These are phyloP conservation scores for Colletotrichum magnum DNA, from an alignment of 2,329 filamentous ascomycete genomes.

Conservation along the genomic window DNA sequence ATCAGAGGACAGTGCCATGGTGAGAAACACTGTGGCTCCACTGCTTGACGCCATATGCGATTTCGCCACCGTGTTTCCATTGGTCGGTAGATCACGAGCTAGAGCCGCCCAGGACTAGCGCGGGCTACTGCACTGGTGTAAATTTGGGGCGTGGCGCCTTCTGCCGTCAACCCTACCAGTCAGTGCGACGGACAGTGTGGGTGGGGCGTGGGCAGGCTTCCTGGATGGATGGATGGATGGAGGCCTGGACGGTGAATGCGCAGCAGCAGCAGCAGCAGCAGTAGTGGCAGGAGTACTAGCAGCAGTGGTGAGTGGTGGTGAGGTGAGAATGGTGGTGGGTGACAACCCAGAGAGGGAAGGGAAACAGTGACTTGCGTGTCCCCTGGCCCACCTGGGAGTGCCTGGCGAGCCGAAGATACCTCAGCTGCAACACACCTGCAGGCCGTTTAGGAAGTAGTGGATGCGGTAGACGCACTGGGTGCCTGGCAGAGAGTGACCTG, in stretches of 20 bases:
- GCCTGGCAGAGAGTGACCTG: conserved; percentile 12
- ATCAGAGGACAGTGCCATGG: conserved; percentile 29
- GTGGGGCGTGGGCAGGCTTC: conserved; percentile 26
- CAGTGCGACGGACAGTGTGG: conserved; percentile 36
- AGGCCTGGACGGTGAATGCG: conserved; percentile 22
- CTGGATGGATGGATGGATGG: conserved; percentile 19
- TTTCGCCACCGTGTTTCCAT: conserved; percentile 40
- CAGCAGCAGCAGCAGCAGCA: conserved; percentile 9
- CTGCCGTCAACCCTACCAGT: conserved; percentile 37
- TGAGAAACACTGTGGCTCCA: conserved; percentile 26
- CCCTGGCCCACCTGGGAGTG: conserved; percentile 21
- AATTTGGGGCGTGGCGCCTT: conserved; percentile 42
- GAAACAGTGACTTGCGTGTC: conserved; percentile 19
- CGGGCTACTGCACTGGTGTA: conserved; percentile 29
- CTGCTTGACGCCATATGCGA: conserved; percentile 40
- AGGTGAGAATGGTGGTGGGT: too few relatives aligned
- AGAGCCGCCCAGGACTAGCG: conserved; percentile 35
- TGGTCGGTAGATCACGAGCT: conserved; percentile 34
- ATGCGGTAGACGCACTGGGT: conserved; percentile 10
- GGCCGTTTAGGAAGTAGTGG: background rate
- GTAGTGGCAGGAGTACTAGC: background rate
- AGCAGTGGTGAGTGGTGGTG: background rate
- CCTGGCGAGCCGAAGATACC: conserved; percentile 11
- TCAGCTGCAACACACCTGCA: conserved; percentile 8
- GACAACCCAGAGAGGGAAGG: too few relatives aligned